Base-by-base conservation (phyloP, 2,329 filamentous ascomycete genomes). In the Paramyrothecium sp. region DNA sequence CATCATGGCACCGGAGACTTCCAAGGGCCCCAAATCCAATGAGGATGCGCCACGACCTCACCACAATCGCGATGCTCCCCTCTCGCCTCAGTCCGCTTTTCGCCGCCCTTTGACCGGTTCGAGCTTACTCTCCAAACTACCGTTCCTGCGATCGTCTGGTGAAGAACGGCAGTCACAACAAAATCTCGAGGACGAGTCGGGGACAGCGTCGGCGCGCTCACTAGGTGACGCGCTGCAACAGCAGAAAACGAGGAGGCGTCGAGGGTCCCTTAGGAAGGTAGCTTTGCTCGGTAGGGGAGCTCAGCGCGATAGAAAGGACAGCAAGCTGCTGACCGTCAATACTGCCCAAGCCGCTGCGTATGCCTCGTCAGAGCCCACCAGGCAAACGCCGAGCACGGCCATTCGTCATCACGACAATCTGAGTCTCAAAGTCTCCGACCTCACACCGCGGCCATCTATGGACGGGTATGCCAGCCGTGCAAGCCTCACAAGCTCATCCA, bases 231-330 rank as follows among this genome's bases (percentile, higher is more conserved):
- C 68, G 38, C 63, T 66, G 51, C 76, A 76, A 67, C 79, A 73
- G 68, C 79, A 72, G 70, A 81, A 73, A 77, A 81, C 64, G 73
- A 83, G 92, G 56, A 87, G 88, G 65, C 85, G 93, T 58, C 90
- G 90, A 69, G 92, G 92, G 3, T 97, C 93, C 12, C 78, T 97
- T 70, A 85, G 93, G 58, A 97, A 97, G 74, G 91, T 91, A 12
- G 92, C 92, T 23, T 79, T 97, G 52, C 80, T 97, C 19, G 91
- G 91, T 17, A 89, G 89, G 60, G 88, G 89, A 60, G 85, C 81
- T 55, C 86, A 84, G 71, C 81, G 83, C 59, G 86, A 85, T 64
- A 81, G 75, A 67, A 82, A 76, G 62, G 86, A 86, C 56, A 74
- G 72, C 56, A 82, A 78, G 55, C 70, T 75, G 19, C 65, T 80